phyloP scores from a whole-genome alignment of 805 yeast species.

The Lipomyces chichibuensis region DNA sequence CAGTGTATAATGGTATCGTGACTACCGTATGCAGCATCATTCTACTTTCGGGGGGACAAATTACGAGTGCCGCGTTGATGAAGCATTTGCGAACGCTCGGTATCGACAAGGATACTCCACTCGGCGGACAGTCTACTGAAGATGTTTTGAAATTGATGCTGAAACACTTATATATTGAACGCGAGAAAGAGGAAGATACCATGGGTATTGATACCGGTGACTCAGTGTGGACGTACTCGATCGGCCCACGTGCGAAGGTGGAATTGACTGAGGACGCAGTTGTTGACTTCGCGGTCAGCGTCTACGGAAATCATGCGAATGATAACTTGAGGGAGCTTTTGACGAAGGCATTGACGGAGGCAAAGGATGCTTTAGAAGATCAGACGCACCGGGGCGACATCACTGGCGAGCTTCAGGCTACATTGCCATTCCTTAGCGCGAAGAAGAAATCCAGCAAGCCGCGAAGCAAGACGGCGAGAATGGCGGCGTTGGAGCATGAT shows the following conservation, averaged over 20 bases:
- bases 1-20: slow-evolving; percentile 20
- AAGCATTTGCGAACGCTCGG: slow-evolving; percentile 25
- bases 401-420: background rate
- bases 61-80: slow-evolving; percentile 17
- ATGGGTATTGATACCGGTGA: slow-evolving; percentile 16
- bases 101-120: slow-evolving; percentile 23
- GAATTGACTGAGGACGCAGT: slow-evolving; percentile 25
- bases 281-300: slow-evolving; percentile 19
- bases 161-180: slow-evolving; percentile 30
- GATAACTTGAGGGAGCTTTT: slow-evolving; percentile 18
- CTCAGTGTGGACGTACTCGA: slow-evolving; percentile 17
- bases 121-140: slow-evolving; percentile 19
- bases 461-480: slow-evolving; percentile 12
- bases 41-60: slow-evolving; percentile 22
- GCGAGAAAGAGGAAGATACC: slow-evolving; percentile 24
- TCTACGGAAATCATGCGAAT: slow-evolving; percentile 21
- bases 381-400: background rate
- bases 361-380: slow-evolving; percentile 12
- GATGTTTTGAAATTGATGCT: slow-evolving; percentile 21
- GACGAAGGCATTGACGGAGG: slow-evolving; percentile 15
- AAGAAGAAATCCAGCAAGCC: slow-evolving; percentile 1
- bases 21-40: slow-evolving; percentile 18
- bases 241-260: slow-evolving; percentile 32
- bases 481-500: slow-evolving; percentile 22
- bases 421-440: slow-evolving; percentile 9